These are phyloP conservation scores for Fusarium nanum DNA, from an alignment of 2,329 filamentous ascomycete genomes.

Conservation along the genomic window DNA sequence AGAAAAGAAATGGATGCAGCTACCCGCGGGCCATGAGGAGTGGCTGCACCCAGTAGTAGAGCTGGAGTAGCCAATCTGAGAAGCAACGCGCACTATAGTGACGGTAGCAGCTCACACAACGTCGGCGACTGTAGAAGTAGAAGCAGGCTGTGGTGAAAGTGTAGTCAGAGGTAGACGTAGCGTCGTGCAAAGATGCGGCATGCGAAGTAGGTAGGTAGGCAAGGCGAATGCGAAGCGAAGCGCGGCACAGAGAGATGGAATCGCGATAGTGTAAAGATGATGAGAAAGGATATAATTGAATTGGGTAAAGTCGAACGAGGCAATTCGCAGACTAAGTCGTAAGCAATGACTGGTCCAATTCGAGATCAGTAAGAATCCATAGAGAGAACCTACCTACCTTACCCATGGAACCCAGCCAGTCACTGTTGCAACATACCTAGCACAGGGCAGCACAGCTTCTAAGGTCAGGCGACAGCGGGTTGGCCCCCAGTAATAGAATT, in stretches of 20 bases:
- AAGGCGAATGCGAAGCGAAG: constrained; percentile 34
- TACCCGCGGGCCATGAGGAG: constrained; percentile 46
- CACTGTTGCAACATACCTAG: background rate
- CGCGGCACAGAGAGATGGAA: constrained; percentile 35
- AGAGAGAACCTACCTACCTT: background rate
- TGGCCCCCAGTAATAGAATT: constrained; percentile 4
- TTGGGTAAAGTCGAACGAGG: constrained; percentile 28
- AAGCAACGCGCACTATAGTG: constrained; percentile 39
- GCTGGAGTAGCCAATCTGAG: constrained; percentile 27
- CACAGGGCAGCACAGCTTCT: background rate
- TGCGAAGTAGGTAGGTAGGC: constrained; percentile 42
- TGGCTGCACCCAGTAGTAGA: constrained; percentile 33
- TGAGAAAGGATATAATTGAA: background rate
- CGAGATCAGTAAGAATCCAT: constrained; percentile 21
- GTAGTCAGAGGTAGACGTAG: constrained; percentile 25
- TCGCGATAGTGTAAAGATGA: constrained; percentile 10
- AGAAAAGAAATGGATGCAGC: constrained; percentile 42
- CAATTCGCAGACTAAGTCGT: constrained; percentile 45
- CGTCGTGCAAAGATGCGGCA: constrained; percentile 53
- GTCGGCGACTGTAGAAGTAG: constrained; percentile 39
- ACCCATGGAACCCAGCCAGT: background rate
- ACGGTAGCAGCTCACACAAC: constrained; percentile 37
- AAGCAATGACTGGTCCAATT: constrained; percentile 40
- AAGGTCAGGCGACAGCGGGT: constrained; percentile 44
- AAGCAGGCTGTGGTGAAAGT: constrained; percentile 41